phyloP scores from a whole-genome alignment of 768 basidiomycete genomes.

The Pleurotus platypus region DNA sequence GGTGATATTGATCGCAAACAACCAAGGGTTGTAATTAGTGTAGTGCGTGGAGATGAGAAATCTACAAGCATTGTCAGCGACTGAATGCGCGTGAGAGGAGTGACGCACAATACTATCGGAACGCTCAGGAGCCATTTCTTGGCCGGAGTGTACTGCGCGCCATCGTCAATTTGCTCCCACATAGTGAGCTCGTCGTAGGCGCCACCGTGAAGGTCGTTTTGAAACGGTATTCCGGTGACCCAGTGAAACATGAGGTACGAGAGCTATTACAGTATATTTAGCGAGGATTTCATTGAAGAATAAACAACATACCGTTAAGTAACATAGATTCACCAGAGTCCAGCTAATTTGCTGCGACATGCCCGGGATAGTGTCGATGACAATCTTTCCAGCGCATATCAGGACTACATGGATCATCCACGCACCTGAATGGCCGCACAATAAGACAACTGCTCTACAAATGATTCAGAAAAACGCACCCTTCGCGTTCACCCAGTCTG shows the following conservation, averaged over 20 bases:
- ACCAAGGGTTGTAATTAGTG: constrained; percentile 92
- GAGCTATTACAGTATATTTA: constrained; percentile 42
- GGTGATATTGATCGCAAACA: constrained; percentile 88
- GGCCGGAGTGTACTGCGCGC: constrained; percentile 97
- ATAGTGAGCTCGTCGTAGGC: constrained; percentile 97
- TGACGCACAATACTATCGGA: constrained; percentile 81
- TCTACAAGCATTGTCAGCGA: constrained; percentile 35
- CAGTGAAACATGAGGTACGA: constrained; percentile 99
- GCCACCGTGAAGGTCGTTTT: constrained; percentile 80
- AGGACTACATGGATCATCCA: constrained; percentile 98
- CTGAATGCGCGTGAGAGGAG: not conserved
- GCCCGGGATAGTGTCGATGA: constrained; percentile 91
- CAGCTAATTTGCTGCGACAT: constrained; percentile 94
- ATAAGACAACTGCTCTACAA: not conserved
- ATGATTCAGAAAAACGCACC: constrained; percentile 40
- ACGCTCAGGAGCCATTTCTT: constrained; percentile 95
- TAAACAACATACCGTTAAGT: constrained; percentile 72
- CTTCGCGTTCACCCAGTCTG: constrained; percentile 93
- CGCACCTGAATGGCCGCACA: constrained; percentile 59
- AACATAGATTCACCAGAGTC: constrained; percentile 89
- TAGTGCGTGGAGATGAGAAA: constrained; percentile 98
- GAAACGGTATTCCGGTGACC: constrained; percentile 96
- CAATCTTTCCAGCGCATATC: constrained; percentile 84
- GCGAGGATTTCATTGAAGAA: not conserved
- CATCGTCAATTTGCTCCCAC: constrained; percentile 99